Conservation (phyloP, 2,329 filamentous ascomycete species). For the Penicillium rolfsii region DNA sequence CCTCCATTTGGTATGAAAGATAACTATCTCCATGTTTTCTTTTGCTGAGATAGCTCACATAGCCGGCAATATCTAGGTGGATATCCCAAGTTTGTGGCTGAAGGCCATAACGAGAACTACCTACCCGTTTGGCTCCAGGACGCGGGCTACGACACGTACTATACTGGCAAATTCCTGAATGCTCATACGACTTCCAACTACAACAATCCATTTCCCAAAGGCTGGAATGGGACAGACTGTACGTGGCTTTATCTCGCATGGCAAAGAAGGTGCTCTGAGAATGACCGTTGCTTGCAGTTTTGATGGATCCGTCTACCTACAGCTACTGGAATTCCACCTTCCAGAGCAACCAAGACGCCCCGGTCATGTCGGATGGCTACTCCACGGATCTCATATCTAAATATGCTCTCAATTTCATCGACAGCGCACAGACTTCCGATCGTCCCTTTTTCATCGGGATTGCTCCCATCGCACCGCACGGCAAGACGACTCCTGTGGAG, state of each 20-base stretch:
- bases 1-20: constrained; percentile 32
- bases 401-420: constrained; percentile 61
- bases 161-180: constrained; percentile 72
- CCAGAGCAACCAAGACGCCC: constrained; percentile 59
- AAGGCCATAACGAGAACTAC: constrained; percentile 69
- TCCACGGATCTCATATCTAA: constrained; percentile 61
- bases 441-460: constrained; percentile 68
- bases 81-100: constrained; percentile 68
- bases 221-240: constrained; percentile 62
- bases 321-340: constrained; percentile 66
- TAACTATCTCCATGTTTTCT: neutral
- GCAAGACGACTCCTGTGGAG: constrained; percentile 40
- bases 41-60: neutral
- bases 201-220: constrained; percentile 58
- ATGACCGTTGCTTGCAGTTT: constrained; percentile 34
- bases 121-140: constrained; percentile 72
- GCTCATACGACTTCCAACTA: constrained; percentile 65
- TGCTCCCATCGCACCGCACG: constrained; percentile 68
- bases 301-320: constrained; percentile 70
- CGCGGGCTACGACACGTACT: constrained; percentile 71
- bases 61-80: constrained; percentile 15
- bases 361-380: constrained; percentile 59
- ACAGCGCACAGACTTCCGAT: constrained; percentile 56
- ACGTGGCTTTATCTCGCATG: neutral
- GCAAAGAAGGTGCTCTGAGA: too few relatives aligned